Evolutionary conservation across 225 moss, liverwort and hornwort genomes (phyloP).

Genomic region (Pseudisothecium myosuroides): DNA sequence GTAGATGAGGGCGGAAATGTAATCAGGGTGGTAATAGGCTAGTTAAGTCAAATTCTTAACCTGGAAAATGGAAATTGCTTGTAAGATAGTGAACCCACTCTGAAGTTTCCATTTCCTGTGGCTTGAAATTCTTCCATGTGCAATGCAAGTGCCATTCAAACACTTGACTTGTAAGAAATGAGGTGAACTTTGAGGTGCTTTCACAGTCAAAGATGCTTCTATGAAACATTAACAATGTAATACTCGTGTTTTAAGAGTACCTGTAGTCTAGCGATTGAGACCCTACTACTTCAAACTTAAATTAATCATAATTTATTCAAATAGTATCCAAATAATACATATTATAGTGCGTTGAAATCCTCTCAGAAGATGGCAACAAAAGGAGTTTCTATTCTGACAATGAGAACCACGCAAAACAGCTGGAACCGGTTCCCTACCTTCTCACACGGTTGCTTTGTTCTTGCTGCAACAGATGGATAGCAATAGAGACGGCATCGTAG

Average conservation of each 20-base stretch:
- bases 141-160: not conserved
- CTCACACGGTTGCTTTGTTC: not conserved
- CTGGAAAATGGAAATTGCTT: not conserved
- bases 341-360: not conserved
- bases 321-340: not conserved
- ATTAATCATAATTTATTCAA: not conserved
- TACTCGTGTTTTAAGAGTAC: not conserved
- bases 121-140: not conserved
- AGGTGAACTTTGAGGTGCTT: not conserved
- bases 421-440: not conserved
- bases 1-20: not conserved
- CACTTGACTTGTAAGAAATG: not conserved
- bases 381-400: not conserved
- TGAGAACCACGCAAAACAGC: not conserved
- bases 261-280: not conserved
- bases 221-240: not conserved
- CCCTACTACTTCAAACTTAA: not conserved
- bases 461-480: constrained; percentile 48
- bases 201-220: not conserved
- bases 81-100: not conserved
- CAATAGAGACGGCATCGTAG: constrained; percentile 60
- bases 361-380: not conserved
- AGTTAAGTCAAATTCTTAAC: no score
- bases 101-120: not conserved
- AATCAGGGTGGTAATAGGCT: not conserved